Evolutionary conservation across 768 basidiomycete genomes (phyloP), one percentile per base, ranked within the genome.

Genomic region (Kwoniella sp.): DNA sequence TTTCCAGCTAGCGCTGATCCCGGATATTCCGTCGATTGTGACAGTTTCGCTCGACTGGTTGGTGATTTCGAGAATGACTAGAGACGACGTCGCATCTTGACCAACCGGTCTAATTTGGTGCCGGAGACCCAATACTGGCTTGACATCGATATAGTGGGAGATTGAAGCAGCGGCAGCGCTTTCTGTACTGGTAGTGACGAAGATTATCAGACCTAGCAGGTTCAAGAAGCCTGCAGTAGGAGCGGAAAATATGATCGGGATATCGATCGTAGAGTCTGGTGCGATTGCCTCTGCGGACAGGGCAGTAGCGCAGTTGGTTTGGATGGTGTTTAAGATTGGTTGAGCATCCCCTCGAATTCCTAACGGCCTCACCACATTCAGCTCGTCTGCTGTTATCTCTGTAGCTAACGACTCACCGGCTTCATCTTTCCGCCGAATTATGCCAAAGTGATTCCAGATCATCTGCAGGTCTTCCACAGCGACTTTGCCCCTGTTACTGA

Each of bases 381-480:
- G n/a, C n/a, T n/a, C n/a, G n/a, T n/a, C n/a, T n/a, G n/a, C n/a
- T n/a, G n/a, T n/a, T n/a, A n/a, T n/a, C n/a, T n/a, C n/a, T n/a
- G n/a, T n/a, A n/a, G n/a, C n/a, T n/a, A n/a, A n/a, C n/a, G n/a
- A 46, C 36, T 50, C 27, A 48, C 51, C 36, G 81, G 80, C 66
- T 88, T 88, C 44, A 69, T 71, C 19, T 77, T 63, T 63, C 83
- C 32, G 40, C 23, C 45, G 40, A 17, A 59, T 32, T 26, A 34
- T 17, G 12, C 42, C 84, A 15, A 81, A 80, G 19, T 77, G 67
- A 25, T 80, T 83, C 40, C 78, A 60, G 2, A 89, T 76, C 56
- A 86, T 70, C 86, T 87, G 87, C n/a, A 89, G 60, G 53, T 89
- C 87, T 10, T 73, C 74, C 22, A 92, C 79, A 14, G 78, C 71